A percentile compares a stretch with the other conserved stretches of the same genome.
These are phyloP conservation scores for Dendrothele bispora DNA, from an alignment of 768 basidiomycete genomes.

Conservation along the genomic window DNA sequence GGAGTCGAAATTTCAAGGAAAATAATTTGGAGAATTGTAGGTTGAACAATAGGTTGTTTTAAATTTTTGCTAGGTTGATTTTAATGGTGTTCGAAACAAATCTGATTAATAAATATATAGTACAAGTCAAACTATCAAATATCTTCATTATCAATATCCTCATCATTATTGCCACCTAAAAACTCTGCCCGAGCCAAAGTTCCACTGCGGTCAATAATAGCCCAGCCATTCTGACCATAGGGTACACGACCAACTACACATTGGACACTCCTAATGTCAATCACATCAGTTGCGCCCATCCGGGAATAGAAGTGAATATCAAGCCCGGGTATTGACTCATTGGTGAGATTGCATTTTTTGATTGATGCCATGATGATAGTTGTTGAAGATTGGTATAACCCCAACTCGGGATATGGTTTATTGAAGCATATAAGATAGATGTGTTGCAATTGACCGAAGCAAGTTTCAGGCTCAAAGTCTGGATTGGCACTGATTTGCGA, in stretches of 20 bases:
- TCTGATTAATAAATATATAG: no score
- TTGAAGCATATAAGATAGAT: constrained; percentile 15
- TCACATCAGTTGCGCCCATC: neutral
- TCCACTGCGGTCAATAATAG: neutral
- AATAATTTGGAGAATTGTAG: no score
- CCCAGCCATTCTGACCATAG: neutral
- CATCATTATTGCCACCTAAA: no score
- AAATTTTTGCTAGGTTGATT: no score
- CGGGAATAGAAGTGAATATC: no score
- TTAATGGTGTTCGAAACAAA: no score
- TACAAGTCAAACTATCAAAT: no score
- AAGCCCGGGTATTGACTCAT: neutral
- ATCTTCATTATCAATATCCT: no score
- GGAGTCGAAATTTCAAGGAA: no score
- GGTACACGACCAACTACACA: no score
- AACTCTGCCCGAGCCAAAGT: neutral
- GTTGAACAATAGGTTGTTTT: no score
- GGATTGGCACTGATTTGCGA: neutral
- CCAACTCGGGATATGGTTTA: constrained; percentile 4
- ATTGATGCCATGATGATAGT: neutral
- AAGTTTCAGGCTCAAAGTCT: constrained; percentile 1
- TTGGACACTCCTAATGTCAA: neutral
- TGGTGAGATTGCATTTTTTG: neutral
- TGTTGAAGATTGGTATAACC: neutral
- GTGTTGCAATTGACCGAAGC: constrained; percentile 23